Evolutionary conservation across 148 eudicot species (phyloP).

Genomic region (Suaeda aralocaspica): DNA sequence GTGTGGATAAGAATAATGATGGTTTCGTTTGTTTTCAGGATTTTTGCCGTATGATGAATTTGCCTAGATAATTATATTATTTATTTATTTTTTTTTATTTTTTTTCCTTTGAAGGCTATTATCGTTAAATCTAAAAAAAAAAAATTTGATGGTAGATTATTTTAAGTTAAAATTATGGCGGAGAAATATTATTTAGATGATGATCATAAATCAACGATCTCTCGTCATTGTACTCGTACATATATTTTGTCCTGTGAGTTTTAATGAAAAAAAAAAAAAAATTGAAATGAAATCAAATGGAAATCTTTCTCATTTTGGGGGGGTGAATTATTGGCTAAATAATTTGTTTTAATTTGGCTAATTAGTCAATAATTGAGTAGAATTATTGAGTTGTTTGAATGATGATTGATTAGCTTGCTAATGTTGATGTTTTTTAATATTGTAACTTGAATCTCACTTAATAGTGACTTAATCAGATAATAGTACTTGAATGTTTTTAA

Average conservation of each 20-base stretch:
- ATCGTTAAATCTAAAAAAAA: too few relatives aligned
- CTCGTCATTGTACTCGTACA: conserved; percentile 1
- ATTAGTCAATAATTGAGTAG: too few relatives aligned
- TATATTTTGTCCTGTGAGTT: conserved; percentile 9
- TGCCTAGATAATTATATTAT: conserved; percentile 20
- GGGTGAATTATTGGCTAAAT: not conserved
- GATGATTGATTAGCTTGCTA: not conserved
- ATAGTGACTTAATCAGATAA: too few relatives aligned
- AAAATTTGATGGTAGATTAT: not conserved
- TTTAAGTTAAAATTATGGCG: too few relatives aligned
- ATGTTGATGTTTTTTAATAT: too few relatives aligned
- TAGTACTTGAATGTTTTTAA: too few relatives aligned
- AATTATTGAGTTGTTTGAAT: not conserved
- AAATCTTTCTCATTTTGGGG: not conserved
- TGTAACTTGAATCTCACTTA: not conserved
- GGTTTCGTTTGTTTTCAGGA: conserved; percentile 86
- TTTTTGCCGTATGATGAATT: conserved; percentile 72
- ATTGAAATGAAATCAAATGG: not conserved
- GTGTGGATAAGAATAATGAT: conserved; percentile 59
- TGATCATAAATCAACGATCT: not conserved
- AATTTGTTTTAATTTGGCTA: too few relatives aligned
- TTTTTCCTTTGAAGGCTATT: not conserved
- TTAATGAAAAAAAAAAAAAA: too few relatives aligned
- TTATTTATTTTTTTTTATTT: not conserved
- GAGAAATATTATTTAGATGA: not conserved